Percentiles rank a stretch among this genome's conserved stretches.
Evolutionary conservation across 441 rosid species (phyloP).

Genomic region (Pelargonium fulgidum): DNA sequence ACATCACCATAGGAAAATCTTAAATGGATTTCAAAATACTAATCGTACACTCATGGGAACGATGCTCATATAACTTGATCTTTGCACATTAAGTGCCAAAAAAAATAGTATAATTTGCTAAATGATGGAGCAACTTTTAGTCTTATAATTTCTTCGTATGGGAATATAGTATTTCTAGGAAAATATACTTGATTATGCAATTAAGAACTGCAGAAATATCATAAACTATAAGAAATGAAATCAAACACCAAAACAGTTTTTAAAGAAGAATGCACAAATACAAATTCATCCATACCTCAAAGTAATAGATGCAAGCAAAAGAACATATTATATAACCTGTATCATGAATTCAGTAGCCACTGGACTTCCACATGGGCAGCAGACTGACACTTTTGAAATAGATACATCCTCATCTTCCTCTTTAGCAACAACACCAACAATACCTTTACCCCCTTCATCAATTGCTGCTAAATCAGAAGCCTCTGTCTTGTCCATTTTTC

Average conservation of each 20-base stretch:
- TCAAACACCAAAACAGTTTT: background rate
- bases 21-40: background rate
- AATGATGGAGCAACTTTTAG: background rate
- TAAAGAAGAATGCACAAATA: background rate
- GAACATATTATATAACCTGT: slow-evolving; percentile 20
- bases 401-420: slow-evolving; percentile 17
- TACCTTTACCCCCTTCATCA: slow-evolving; percentile 8
- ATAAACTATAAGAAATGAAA: background rate
- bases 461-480: slow-evolving; percentile 16
- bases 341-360: slow-evolving; percentile 18
- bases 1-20: background rate
- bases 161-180: background rate
- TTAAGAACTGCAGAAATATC: background rate
- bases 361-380: slow-evolving; percentile 24
- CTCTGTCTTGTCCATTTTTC: slow-evolving; percentile 24
- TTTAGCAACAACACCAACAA: slow-evolving; percentile 8
- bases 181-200: background rate
- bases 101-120: background rate
- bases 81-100: background rate
- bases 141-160: background rate
- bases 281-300: background rate
- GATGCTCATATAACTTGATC: background rate
- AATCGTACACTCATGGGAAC: background rate
- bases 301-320: slow-evolving; percentile 12
- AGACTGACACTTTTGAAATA: slow-evolving; percentile 10